A percentile compares a stretch with the other conserved stretches of the same genome.
Evolutionary conservation across 2,329 filamentous ascomycete species (phyloP).

Genomic region (Penicillium sp.): DNA sequence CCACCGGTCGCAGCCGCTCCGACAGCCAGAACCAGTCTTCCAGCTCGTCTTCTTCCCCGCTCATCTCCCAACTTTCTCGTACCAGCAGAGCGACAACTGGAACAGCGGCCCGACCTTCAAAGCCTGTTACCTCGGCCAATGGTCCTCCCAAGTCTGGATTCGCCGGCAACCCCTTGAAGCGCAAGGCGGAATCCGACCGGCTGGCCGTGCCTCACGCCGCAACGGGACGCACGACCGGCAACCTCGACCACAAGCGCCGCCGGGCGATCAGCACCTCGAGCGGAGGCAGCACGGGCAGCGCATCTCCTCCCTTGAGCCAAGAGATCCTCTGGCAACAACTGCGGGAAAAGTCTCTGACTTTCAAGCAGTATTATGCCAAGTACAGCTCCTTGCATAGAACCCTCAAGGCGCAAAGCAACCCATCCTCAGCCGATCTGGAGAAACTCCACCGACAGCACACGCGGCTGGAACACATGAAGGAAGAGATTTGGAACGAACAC

Average conservation of each 20-base stretch:
- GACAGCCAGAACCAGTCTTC: constrained; percentile 45
- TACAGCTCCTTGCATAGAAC: constrained; percentile 57
- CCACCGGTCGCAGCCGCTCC: constrained; percentile 46
- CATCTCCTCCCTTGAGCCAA: constrained; percentile 39
- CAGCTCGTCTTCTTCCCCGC: constrained; percentile 46
- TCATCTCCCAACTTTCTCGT: constrained; percentile 40
- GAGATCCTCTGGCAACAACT: constrained; percentile 39
- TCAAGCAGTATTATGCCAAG: constrained; percentile 58
- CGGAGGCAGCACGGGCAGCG: constrained; percentile 42
- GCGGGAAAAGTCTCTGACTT: constrained; percentile 45
- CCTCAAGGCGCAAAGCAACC: constrained; percentile 39
- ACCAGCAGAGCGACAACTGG: constrained; percentile 22
- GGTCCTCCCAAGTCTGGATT: constrained; percentile 28
- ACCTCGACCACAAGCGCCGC: constrained; percentile 45
- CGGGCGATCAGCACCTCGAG: constrained; percentile 38
- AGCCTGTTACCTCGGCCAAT: constrained; percentile 26
- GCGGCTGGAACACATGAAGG: constrained; percentile 56
- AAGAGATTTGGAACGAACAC: constrained; percentile 53
- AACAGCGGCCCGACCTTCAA: constrained; percentile 18
- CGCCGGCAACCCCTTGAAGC: constrained; percentile 37
- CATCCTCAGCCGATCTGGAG: constrained; percentile 52
- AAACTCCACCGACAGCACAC: constrained; percentile 55
- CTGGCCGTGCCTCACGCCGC: constrained; percentile 18
- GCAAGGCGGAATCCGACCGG: constrained; percentile 40
- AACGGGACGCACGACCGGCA: constrained; percentile 31